Conservation (phyloP, 352 stramenopile genomes). For the Pythium sp. region DNA sequence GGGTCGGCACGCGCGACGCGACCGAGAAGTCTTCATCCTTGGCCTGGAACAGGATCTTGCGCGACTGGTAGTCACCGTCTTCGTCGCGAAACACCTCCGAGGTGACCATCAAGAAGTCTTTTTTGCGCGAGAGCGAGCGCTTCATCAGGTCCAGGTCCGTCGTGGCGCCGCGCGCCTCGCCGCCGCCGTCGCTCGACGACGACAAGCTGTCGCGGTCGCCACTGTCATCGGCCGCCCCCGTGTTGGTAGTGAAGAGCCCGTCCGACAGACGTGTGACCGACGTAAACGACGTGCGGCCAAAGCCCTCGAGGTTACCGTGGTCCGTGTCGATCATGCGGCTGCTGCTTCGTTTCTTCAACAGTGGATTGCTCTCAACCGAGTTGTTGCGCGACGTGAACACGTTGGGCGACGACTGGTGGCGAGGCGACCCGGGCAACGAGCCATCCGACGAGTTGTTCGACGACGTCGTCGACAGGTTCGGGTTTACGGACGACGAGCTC, state of each 20-base stretch:
- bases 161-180: conserved; percentile 19
- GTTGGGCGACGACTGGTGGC: conserved; percentile 31
- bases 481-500: conserved; percentile 41
- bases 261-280: conserved; percentile 68
- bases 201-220: conserved; percentile 43
- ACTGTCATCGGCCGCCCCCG: conserved; percentile 19
- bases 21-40: conserved; percentile 85
- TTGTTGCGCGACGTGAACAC: conserved; percentile 35
- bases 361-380: conserved; percentile 39
- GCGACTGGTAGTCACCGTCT: conserved; percentile 80
- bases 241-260: conserved; percentile 21
- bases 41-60: conserved; percentile 88
- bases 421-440: conserved; percentile 24
- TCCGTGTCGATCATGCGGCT: conserved; percentile 26
- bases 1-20: conserved; percentile 68
- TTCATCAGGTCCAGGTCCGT: conserved; percentile 79
- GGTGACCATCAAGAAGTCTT: conserved; percentile 90
- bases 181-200: conserved; percentile 31
- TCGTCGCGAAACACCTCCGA: conserved; percentile 87
- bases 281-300: conserved; percentile 72
- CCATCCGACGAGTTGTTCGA: conserved; percentile 34
- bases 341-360: conserved; percentile 58
- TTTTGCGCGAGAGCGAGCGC: conserved; percentile 81
- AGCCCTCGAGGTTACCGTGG: conserved; percentile 49
- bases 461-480: conserved; percentile 36